phyloP scores from a whole-genome alignment of 805 yeast genomes.

The Candida koratica region DNA sequence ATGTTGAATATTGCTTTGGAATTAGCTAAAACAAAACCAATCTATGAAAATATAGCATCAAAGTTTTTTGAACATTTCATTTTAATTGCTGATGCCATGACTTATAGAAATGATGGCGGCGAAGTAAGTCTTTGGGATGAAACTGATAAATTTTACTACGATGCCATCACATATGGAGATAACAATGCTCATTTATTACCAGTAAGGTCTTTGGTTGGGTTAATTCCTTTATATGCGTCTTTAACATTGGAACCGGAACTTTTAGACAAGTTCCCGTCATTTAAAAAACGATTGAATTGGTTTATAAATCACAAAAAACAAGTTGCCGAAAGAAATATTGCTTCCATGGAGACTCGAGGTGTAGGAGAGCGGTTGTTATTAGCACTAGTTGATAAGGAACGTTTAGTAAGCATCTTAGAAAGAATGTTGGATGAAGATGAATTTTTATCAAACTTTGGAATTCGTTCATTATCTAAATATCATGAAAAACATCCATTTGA shows the following conservation, averaged over 20 bases:
- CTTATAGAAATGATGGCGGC: slow-evolving; percentile 48
- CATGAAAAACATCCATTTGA: slow-evolving; percentile 82
- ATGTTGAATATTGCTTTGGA: slow-evolving; percentile 92
- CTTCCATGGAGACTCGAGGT: slow-evolving; percentile 77
- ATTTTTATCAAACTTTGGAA: slow-evolving; percentile 79
- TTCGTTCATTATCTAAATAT: slow-evolving; percentile 80
- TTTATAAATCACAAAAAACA: slow-evolving; percentile 65
- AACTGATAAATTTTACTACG: slow-evolving; percentile 82
- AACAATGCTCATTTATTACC: slow-evolving; percentile 64
- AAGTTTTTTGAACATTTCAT: slow-evolving; percentile 92
- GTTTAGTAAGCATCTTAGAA: slow-evolving; percentile 68
- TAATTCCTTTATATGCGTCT: slow-evolving; percentile 87
- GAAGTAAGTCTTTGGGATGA: slow-evolving; percentile 84
- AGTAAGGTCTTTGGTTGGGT: slow-evolving; percentile 84
- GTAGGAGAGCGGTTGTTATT: slow-evolving; percentile 76
- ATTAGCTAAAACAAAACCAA: slow-evolving; percentile 77
- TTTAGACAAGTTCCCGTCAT: slow-evolving; percentile 71
- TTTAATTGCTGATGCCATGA: slow-evolving; percentile 91
- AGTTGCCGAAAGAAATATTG: slow-evolving; percentile 77
- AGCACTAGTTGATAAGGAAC: slow-evolving; percentile 76
- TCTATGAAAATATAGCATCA: slow-evolving; percentile 89
- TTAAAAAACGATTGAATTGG: slow-evolving; percentile 82
- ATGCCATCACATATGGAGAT: slow-evolving; percentile 82
- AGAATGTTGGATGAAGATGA: slow-evolving; percentile 74
- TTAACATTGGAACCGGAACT: slow-evolving; percentile 83